These are phyloP conservation scores for Eimeria praecox DNA, from an alignment of 169 alveolate genomes.

Conservation along the genomic window DNA sequence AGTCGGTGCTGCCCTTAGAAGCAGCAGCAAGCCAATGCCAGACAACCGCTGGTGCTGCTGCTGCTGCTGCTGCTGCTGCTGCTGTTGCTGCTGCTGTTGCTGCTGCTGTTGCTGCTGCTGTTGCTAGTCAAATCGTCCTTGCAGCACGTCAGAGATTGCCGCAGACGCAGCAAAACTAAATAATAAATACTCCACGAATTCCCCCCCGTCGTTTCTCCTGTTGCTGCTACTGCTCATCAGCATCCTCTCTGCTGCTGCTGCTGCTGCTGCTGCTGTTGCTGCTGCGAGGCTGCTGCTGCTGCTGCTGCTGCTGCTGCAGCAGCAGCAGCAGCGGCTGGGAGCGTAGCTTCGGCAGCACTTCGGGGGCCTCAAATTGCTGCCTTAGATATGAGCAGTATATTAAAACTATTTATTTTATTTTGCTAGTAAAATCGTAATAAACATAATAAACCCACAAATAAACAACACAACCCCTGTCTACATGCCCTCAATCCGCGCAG, in stretches of 20 bases:
- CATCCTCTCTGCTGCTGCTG: not conserved
- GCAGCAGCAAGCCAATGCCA: not conserved
- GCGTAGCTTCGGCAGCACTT: not conserved
- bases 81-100: not conserved
- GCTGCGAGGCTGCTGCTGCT: not conserved
- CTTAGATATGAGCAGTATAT: not conserved
- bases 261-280: conserved; percentile 38
- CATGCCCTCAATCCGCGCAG: not conserved
- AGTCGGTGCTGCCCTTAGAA: not conserved
- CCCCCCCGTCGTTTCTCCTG: not conserved
- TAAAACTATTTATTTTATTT: not conserved
- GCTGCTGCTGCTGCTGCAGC: conserved; percentile 16
- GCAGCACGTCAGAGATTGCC: not conserved
- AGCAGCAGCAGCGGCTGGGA: not conserved
- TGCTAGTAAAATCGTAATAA: not conserved
- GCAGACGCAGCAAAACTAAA: not conserved
- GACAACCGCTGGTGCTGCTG: not conserved
- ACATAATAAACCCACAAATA: not conserved
- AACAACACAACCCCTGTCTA: not conserved
- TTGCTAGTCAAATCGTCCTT: not conserved
- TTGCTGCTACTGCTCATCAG: not conserved
- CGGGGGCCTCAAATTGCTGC: not conserved
- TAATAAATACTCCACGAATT: not conserved
- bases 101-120: conserved; percentile 23
- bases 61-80: not conserved